phyloP scores from a whole-genome alignment of 176 grass and related monocot genomes.

The Thinopyrum elongatum region DNA sequence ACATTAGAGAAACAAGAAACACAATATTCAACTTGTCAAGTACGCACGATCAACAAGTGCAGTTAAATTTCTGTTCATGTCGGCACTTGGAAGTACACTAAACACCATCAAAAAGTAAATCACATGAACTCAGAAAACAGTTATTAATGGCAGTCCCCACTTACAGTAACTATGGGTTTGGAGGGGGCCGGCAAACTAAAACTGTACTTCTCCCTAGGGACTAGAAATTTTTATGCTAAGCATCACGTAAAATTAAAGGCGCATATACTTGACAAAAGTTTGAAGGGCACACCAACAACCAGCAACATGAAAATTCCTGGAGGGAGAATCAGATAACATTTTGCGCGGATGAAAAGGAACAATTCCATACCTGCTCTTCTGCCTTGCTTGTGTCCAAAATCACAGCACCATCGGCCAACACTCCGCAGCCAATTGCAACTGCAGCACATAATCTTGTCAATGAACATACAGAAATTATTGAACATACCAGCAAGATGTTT shows the following conservation, averaged over 20 bases:
- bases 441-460: constrained; percentile 37
- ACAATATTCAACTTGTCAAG: not conserved
- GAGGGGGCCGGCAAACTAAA: not conserved
- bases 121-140: not conserved
- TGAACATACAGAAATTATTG: not conserved
- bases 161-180: not conserved
- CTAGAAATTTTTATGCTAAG: not conserved
- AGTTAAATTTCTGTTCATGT: no score
- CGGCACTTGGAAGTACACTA: not conserved
- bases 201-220: not conserved
- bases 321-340: not conserved
- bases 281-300: not conserved
- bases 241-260: not conserved
- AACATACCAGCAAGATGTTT: constrained; percentile 65
- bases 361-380: constrained; percentile 75
- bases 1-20: not conserved
- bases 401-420: constrained; percentile 53
- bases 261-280: not conserved
- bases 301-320: not conserved
- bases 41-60: not conserved
- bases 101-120: not conserved
- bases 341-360: not conserved
- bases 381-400: constrained; percentile 70
- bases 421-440: constrained; percentile 88
- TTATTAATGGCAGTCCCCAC: not conserved